Conservation (phyloP, 805 yeast genomes). For the Candida stauntonica region DNA sequence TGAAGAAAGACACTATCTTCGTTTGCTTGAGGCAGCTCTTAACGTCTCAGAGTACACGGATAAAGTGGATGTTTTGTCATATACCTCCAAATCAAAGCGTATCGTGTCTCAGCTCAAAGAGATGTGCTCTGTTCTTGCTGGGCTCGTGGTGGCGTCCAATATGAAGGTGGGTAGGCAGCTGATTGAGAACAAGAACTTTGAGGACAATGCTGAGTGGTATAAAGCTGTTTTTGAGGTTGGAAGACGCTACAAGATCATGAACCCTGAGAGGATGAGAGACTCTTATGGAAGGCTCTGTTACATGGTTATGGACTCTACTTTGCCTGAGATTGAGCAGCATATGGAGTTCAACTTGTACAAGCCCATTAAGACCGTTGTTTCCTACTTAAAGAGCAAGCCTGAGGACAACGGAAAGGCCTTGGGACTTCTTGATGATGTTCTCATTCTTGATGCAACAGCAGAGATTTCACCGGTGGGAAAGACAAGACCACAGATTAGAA, state of each 20-base stretch:
- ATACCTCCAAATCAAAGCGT: slow-evolving; percentile 63
- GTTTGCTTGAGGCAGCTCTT: slow-evolving; percentile 69
- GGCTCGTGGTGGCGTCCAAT: slow-evolving; percentile 73
- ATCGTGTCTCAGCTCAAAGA: slow-evolving; percentile 70
- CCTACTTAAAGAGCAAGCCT: slow-evolving; percentile 39
- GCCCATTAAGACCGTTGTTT: slow-evolving; percentile 61
- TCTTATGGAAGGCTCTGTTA: slow-evolving; percentile 76
- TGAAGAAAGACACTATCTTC: slow-evolving; percentile 64
- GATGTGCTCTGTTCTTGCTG: slow-evolving; percentile 74
- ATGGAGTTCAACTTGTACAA: slow-evolving; percentile 74
- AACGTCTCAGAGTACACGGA: slow-evolving; percentile 79
- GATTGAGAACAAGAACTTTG: slow-evolving; percentile 61
- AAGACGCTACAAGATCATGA: slow-evolving; percentile 76
- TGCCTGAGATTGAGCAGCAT: slow-evolving; percentile 63
- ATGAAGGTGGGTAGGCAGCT: slow-evolving; percentile 64
- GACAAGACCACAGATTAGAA: slow-evolving; percentile 47
- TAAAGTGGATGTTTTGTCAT: slow-evolving; percentile 65
- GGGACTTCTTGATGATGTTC: slow-evolving; percentile 50
- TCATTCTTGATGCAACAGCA: slow-evolving; percentile 59
- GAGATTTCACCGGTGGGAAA: slow-evolving; percentile 61
- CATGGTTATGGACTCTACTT: slow-evolving; percentile 80
- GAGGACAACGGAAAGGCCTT: slow-evolving; percentile 34
- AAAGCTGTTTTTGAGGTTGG: slow-evolving; percentile 71
- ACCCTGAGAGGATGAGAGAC: slow-evolving; percentile 77
- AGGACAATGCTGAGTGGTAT: slow-evolving; percentile 70